A percentile compares a stretch with the other conserved stretches of the same genome.
These are phyloP conservation scores for Crithidia acanthocephali DNA, from an alignment of 208 protist genomes.

Conservation along the genomic window DNA sequence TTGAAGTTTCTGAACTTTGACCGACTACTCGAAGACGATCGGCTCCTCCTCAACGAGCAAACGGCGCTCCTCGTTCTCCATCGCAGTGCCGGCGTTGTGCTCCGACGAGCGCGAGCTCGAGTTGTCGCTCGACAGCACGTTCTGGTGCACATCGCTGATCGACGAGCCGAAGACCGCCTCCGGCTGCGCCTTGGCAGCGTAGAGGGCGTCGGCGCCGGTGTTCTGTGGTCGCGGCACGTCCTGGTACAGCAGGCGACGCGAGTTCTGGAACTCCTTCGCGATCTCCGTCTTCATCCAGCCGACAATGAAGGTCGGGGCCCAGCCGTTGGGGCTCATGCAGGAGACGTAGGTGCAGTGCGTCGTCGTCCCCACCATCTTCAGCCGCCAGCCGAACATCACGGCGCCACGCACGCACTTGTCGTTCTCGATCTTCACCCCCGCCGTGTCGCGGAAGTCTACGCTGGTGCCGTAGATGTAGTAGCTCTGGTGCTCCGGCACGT, in stretches of 20 bases:
- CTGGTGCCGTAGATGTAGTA: slow-evolving; percentile 85
- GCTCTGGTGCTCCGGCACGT: slow-evolving; percentile 61
- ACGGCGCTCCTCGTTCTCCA: slow-evolving; percentile 32
- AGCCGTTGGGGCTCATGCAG: slow-evolving; percentile 87
- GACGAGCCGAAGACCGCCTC: neutral
- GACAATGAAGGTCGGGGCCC: slow-evolving; percentile 87
- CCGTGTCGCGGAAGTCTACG: slow-evolving; percentile 53
- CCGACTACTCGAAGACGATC: slow-evolving; percentile 37
- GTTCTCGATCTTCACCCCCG: slow-evolving; percentile 24
- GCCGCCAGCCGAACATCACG: slow-evolving; percentile 76
- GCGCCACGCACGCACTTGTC: slow-evolving; percentile 46
- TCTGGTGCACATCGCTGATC: slow-evolving; percentile 1
- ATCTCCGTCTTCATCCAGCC: slow-evolving; percentile 86
- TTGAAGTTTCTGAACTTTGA: neutral
- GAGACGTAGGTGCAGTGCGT: slow-evolving; percentile 73
- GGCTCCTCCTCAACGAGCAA: slow-evolving; percentile 37
- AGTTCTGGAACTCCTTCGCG: slow-evolving; percentile 71
- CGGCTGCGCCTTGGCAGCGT: slow-evolving; percentile 1
- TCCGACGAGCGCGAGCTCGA: slow-evolving; percentile 11
- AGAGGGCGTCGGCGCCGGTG: neutral
- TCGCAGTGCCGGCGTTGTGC: neutral
- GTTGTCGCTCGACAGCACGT: slow-evolving; percentile 4
- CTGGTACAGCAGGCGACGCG: slow-evolving; percentile 71
- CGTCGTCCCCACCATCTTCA: slow-evolving; percentile 42
- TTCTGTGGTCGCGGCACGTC: slow-evolving; percentile 20